These are phyloP conservation scores for Pugionium dolabratum DNA, from an alignment of 345 rosid species.

Conservation along the genomic window DNA sequence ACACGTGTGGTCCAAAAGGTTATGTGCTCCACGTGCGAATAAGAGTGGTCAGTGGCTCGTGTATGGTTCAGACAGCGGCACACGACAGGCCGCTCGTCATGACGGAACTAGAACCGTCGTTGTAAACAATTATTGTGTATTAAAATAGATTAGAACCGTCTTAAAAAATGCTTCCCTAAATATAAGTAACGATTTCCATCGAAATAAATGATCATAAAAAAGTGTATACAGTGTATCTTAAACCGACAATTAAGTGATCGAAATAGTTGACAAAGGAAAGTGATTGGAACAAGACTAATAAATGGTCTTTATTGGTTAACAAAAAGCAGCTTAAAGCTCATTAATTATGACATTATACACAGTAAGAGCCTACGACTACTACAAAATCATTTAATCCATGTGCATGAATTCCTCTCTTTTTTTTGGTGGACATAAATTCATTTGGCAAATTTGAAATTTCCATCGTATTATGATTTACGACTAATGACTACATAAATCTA, in stretches of 20 bases:
- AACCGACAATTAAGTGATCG: conserved; percentile 8
- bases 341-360: conserved; percentile 20
- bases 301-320: conserved; percentile 31
- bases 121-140: not conserved
- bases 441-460: not conserved
- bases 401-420: conserved; percentile 9
- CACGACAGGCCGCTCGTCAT: conserved; percentile 23
- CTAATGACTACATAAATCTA: not conserved
- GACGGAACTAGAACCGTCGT: conserved; percentile 19
- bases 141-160: too few species aligned
- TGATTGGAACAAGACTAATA: conserved; percentile 28
- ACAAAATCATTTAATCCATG: conserved; percentile 35
- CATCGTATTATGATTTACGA: not conserved
- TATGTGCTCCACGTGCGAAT: conserved; percentile 37
- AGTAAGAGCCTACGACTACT: conserved; percentile 11
- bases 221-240: not conserved
- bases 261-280: conserved; percentile 31
- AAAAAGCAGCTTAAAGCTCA: conserved; percentile 34
- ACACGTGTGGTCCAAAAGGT: conserved; percentile 41
- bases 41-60: conserved; percentile 35
- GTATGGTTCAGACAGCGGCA: conserved; percentile 35
- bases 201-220: too few species aligned
- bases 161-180: too few species aligned
- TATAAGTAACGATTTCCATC: too few species aligned
- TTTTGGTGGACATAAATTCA: not conserved